Evolutionary conservation across 139 green algal species (phyloP).

Genomic region (Yamagishiella unicocca): DNA sequence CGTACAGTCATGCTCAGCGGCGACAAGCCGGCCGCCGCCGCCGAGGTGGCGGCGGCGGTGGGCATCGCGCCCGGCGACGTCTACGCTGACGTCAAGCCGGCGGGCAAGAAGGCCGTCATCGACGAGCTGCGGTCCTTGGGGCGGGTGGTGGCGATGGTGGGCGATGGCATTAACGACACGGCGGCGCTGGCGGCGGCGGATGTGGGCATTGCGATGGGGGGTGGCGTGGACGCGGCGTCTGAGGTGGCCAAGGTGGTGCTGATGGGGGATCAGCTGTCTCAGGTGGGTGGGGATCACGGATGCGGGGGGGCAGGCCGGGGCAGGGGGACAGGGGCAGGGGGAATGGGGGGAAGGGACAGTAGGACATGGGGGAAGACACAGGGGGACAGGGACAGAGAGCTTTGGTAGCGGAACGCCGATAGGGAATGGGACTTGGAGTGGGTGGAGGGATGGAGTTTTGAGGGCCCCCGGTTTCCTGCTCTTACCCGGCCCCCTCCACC

Average conservation of each 20-base stretch:
- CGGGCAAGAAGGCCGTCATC: slow-evolving; percentile 80
- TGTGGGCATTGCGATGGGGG: slow-evolving; percentile 92
- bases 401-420: too few species aligned
- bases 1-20: slow-evolving; percentile 82
- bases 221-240: slow-evolving; percentile 72
- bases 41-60: slow-evolving; percentile 76
- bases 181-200: slow-evolving; percentile 87
- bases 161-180: slow-evolving; percentile 94
- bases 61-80: slow-evolving; percentile 71
- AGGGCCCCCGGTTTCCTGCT: not conserved
- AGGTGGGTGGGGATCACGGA: slow-evolving; percentile 55
- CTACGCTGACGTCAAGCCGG: slow-evolving; percentile 74
- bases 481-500: not conserved
- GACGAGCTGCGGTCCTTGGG: slow-evolving; percentile 67
- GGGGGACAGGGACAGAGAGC: too few species aligned
- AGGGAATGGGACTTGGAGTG: too few species aligned
- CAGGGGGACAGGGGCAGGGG: too few species aligned
- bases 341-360: too few species aligned
- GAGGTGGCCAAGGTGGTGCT: slow-evolving; percentile 87
- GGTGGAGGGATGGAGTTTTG: too few species aligned
- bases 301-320: too few species aligned
- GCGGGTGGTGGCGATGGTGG: slow-evolving; percentile 87
- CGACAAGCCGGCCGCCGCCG: slow-evolving; percentile 68
- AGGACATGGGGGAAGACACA: too few species aligned
- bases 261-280: slow-evolving; percentile 80